Evolutionary conservation across 2,329 filamentous ascomycete genomes (phyloP), one percentile per base, ranked within the genome.

Genomic region (Metarhizium album): DNA sequence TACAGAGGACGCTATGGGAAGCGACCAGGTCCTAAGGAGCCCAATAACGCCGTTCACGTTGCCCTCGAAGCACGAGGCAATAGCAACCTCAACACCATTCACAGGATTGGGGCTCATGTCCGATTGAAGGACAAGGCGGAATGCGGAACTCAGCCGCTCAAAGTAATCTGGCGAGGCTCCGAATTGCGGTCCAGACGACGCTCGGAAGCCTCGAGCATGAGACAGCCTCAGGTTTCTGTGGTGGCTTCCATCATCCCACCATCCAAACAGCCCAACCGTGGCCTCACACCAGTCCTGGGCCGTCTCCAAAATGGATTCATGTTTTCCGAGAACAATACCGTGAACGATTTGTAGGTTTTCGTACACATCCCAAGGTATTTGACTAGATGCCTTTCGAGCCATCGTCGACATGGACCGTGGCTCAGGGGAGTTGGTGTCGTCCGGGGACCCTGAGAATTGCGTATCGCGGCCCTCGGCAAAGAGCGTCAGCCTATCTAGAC

Each of bases 231-330:
- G 62, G 46, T 62, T 67, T 58, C 69, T 72, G 53, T 67, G 68
- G 47, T 64, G 65, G 53, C 82, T 79, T n/a, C 80, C 79, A 54
- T 93, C 88, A 62, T 95, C 85, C 90, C 90, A 95, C 91, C 91
- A 97, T 5, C 86, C 83, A 31, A 90, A 83, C 47, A 97, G 71
- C 2, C 84, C 87, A 53, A 96, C 70, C 0, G 84, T 86, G 0
- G 89, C 90, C 70, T 97, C 91, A 48, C 91, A 82, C 91, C 91
- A 97, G 66, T 96, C 90, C 61, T 91, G 83, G 1, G 90, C 81
- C 43, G 83, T 80, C 45, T 83, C 79, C 54, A 94, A 72, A 48
- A 96, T 87, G 20, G 89, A 83, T 35, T 84, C 79, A 9, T 82
- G 75, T 55, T 86, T 80, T 35, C 91, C 90, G 4, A 93, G 76